Evolutionary conservation across 768 basidiomycete species (phyloP), one percentile per base, ranked within the genome.

Genomic region (Lactifluus hygrophoroides): DNA sequence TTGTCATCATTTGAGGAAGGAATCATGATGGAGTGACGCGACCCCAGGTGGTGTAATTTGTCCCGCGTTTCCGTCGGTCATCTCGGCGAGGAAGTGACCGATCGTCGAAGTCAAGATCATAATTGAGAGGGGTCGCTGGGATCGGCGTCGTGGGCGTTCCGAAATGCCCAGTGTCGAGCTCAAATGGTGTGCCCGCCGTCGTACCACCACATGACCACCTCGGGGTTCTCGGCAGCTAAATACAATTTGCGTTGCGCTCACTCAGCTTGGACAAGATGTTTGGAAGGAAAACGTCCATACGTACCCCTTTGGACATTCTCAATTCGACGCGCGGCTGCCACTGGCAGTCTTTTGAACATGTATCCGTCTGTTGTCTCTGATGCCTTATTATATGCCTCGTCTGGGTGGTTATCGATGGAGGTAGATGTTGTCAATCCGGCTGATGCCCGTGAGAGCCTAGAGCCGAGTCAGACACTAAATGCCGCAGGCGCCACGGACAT

Each of bases 371-470:
- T 27, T 30, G n/a, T n/a, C n/a, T 53, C 16, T 27, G 25, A 3
- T 8, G 6, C 10, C 3, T 11, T 23, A 4, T 5, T 43, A 2
- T 19, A 50, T 30, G 19, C 38, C 35, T 10, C 14, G 4, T n/a
- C n/a, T 52, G 88, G 84, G 76, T 77, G 38, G 79, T 88, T 60
- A 85, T 89, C 47, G 88, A 90, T 63, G 88, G 88, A 65, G 73
- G 75, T 79, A 63, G 44, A 73, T 50, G 9, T 6, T 5, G n/a
- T n/a, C n/a, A 3, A 27, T 35, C 19, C 37, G 0, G 17, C 11
- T 14, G 3, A 32, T 17, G 16, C 3, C 7, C 17, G 2, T 19
- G 28, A 32, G 21, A 23, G 32, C 27, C 34, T 5, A 44, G n/a
- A 25, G n/a, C n/a, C n/a, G n/a, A n/a, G n/a, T n/a, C 38, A 21